Conservation (phyloP, 2,329 filamentous ascomycete species). For the Botrytis paeoniae region DNA sequence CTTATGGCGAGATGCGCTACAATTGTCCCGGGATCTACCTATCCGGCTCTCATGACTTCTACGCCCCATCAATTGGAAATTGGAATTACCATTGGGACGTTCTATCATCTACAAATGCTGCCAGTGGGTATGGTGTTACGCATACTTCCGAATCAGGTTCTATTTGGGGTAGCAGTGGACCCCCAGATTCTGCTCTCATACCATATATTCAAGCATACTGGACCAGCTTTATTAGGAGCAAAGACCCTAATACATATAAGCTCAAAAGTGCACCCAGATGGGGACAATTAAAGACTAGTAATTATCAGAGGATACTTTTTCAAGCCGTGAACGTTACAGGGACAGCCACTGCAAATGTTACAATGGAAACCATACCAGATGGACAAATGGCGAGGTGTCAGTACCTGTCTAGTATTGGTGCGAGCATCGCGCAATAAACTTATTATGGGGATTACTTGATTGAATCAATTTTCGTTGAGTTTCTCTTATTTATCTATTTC, state of each 20-base stretch:
- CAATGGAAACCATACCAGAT: conserved; percentile 18
- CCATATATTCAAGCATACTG: conserved; percentile 65
- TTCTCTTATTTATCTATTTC: background rate
- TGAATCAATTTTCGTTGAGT: background rate
- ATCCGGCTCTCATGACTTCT: conserved; percentile 26
- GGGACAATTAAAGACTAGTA: conserved; percentile 36
- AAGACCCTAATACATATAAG: conserved; percentile 60
- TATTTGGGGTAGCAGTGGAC: conserved; percentile 53
- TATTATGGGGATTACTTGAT: background rate
- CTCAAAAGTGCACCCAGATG: conserved; percentile 48
- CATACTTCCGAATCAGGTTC: conserved; percentile 66
- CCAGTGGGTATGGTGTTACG: conserved; percentile 56
- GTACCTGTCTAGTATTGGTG: conserved; percentile 20
- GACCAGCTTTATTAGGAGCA: conserved; percentile 65
- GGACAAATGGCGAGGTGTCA: conserved; percentile 13
- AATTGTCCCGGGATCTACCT: conserved; percentile 61
- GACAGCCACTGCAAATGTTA: background rate
- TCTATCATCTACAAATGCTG: conserved; percentile 52
- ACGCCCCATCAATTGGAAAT: conserved; percentile 37
- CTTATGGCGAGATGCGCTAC: conserved; percentile 64
- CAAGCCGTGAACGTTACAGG: conserved; percentile 1
- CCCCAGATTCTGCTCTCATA: conserved; percentile 40
- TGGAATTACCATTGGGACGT: conserved; percentile 67
- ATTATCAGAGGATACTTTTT: conserved; percentile 4
- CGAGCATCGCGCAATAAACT: background rate